phyloP scores from a whole-genome alignment of 495 filamentous ascomycete species.

The Penicillium silybi region DNA sequence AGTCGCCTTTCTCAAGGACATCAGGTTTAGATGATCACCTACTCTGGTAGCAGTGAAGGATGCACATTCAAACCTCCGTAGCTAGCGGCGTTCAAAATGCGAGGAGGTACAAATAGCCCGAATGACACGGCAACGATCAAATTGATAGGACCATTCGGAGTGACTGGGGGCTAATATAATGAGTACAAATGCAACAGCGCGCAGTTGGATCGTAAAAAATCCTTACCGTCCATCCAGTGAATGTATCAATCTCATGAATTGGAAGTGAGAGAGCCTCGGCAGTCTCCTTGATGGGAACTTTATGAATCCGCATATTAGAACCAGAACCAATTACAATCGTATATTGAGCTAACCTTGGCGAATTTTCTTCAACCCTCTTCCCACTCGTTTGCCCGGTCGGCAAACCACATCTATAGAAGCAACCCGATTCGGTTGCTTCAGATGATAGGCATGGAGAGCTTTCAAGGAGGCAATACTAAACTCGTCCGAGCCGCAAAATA shows the following conservation, averaged over 20 bases:
- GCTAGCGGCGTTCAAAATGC: conserved; percentile 60
- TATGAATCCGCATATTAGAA: conserved; percentile 12
- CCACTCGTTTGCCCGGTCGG: conserved; percentile 67
- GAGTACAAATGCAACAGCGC: conserved; percentile 6
- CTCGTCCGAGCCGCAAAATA: conserved; percentile 93
- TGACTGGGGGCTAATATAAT: conserved; percentile 50
- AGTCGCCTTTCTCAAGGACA: neutral
- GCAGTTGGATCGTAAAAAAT: neutral
- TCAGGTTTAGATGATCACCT: conserved; percentile 15
- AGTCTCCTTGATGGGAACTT: conserved; percentile 70
- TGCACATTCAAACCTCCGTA: conserved; percentile 94
- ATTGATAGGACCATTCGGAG: conserved; percentile 56
- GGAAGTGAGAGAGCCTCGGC: conserved; percentile 60
- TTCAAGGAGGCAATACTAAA: conserved; percentile 80
- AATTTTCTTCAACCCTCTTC: conserved; percentile 68
- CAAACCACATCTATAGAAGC: conserved; percentile 85
- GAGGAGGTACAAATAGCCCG: conserved; percentile 78
- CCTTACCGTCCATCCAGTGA: conserved; percentile 72
- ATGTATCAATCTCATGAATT: conserved; percentile 72
- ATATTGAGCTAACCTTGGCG: conserved; percentile 52
- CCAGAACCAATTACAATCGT: neutral
- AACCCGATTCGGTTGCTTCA: conserved; percentile 53
- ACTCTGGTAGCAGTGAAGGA: conserved; percentile 89
- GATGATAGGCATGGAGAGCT: conserved; percentile 61
- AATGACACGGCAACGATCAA: conserved; percentile 95